phyloP scores from a whole-genome alignment of 225 moss, liverwort and hornwort species.

The Marchantia paleacea region DNA sequence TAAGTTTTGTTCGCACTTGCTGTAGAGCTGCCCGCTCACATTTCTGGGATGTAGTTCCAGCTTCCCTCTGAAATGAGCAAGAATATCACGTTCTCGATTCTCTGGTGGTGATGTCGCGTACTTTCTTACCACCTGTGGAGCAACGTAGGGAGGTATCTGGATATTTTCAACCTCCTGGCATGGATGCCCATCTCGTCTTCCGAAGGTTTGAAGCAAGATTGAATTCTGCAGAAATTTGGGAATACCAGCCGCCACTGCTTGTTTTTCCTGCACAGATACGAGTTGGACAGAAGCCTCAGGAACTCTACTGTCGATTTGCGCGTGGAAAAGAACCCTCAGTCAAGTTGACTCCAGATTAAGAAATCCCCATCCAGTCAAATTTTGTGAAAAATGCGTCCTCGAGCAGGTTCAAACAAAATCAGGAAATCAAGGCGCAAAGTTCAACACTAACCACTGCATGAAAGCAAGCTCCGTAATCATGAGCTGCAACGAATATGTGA shows the following conservation, averaged over 20 bases:
- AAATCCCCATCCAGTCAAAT: background rate
- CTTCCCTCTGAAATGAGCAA: conserved; percentile 84
- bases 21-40: conserved; percentile 76
- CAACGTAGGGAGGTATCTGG: conserved; percentile 81
- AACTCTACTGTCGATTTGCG: background rate
- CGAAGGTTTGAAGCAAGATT: conserved; percentile 84
- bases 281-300: background rate
- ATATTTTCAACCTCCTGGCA: conserved; percentile 71
- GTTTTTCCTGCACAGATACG: conserved; percentile 42
- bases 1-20: conserved; percentile 44
- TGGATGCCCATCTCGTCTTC: conserved; percentile 62
- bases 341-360: background rate
- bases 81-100: conserved; percentile 57
- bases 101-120: conserved; percentile 45
- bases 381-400: background rate
- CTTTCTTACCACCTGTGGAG: conserved; percentile 48
- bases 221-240: conserved; percentile 68
- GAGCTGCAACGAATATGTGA: conserved; percentile 87
- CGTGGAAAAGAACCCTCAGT: background rate
- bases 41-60: conserved; percentile 91
- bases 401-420: background rate
- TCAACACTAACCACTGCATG: conserved; percentile 53
- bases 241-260: conserved; percentile 62
- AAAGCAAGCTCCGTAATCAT: conserved; percentile 94
- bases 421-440: background rate